Percentiles rank a stretch among this genome's conserved stretches.
Conservation (phyloP, 306 rosid genomes). For the Glycine latifolia region DNA sequence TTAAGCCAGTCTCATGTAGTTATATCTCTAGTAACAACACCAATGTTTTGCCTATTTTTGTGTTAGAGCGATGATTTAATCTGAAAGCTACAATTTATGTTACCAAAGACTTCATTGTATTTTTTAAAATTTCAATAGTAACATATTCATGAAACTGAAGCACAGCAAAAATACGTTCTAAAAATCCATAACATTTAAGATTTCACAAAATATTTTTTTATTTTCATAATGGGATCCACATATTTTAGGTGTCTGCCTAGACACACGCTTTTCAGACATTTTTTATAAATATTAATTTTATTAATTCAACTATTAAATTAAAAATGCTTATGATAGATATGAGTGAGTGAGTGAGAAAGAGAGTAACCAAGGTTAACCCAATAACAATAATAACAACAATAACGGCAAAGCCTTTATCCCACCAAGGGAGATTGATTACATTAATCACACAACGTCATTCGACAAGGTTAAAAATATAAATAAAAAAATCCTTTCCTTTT, state of each 20-base stretch:
- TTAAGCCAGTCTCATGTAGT: background rate
- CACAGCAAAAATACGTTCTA: background rate
- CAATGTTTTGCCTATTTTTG: background rate
- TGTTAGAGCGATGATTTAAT: background rate
- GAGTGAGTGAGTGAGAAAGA: background rate
- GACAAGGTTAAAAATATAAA: background rate
- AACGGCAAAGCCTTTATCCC: too few species aligned
- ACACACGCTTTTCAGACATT: too few species aligned
- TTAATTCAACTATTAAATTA: background rate
- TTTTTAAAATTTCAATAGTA: background rate
- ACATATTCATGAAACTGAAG: background rate
- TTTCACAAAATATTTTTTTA: background rate
- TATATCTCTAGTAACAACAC: background rate
- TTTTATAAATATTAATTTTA: background rate
- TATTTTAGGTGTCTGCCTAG: background rate
- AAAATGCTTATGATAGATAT: too few species aligned
- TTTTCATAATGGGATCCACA: background rate
- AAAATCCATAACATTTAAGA: background rate
- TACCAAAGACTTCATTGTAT: background rate
- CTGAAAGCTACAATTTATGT: constrained; percentile 2
- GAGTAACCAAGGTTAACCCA: background rate
- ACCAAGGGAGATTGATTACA: too few species aligned
- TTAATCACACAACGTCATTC: too few species aligned
- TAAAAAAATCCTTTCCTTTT: background rate
- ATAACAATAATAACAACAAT: too few species aligned